These are phyloP conservation scores for Geranium brycei DNA, from an alignment of 345 rosid genomes.

Conservation along the genomic window DNA sequence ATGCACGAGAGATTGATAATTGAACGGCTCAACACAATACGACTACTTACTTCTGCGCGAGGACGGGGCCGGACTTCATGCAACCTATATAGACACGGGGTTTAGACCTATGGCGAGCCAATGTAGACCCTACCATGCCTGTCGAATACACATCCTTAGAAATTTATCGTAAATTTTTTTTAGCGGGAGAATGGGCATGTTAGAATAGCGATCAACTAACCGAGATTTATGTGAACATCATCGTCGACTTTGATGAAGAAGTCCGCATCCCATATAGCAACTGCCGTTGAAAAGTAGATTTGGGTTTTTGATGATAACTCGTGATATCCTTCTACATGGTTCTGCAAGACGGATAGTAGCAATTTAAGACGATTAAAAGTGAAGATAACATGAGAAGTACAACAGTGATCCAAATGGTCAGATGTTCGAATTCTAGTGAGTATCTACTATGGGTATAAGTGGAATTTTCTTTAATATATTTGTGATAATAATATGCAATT, in stretches of 20 bases:
- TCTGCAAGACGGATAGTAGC: conserved; percentile 26
- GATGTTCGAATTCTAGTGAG: too few relatives aligned
- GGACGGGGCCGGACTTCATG: conserved; percentile 95
- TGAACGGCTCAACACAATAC: not conserved
- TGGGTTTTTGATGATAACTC: conserved; percentile 64
- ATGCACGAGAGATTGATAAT: not conserved
- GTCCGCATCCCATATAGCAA: conserved; percentile 76
- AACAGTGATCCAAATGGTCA: too few relatives aligned
- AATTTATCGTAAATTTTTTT: not conserved
- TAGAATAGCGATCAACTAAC: conserved; percentile 32
- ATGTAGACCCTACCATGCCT: conserved; percentile 71
- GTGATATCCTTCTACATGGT: conserved; percentile 67
- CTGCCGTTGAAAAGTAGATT: conserved; percentile 54
- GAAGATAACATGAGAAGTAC: too few relatives aligned
- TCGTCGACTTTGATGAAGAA: conserved; percentile 72
- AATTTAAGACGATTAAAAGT: too few relatives aligned
- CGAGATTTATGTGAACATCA: conserved; percentile 77
- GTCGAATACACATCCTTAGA: conserved; percentile 6
- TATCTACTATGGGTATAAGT: too few relatives aligned
- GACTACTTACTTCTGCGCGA: conserved; percentile 68
- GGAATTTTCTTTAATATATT: too few relatives aligned
- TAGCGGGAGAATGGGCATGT: conserved; percentile 1
- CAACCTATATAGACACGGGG: conserved; percentile 76
- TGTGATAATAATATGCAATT: too few relatives aligned
- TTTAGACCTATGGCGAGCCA: conserved; percentile 74